Evolutionary conservation across 176 grass and related monocot genomes (phyloP).

Genomic region (Typha latifolia): DNA sequence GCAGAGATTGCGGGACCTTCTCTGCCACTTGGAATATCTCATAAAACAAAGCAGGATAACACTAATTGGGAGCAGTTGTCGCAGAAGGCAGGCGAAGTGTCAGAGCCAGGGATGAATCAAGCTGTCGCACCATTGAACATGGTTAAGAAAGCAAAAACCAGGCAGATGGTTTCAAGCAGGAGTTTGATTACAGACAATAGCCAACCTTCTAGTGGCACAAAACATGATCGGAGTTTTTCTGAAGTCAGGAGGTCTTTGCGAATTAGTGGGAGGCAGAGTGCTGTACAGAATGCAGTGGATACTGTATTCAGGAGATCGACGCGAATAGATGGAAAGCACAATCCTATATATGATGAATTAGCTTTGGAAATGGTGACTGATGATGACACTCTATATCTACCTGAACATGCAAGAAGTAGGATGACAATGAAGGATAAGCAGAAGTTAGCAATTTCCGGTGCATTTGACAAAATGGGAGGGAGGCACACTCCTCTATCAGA

Average conservation of each 20-base stretch:
- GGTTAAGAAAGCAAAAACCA: background rate
- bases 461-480: background rate
- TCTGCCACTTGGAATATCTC: background rate
- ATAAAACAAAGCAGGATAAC: background rate
- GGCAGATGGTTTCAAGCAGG: background rate
- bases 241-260: background rate
- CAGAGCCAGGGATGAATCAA: no score
- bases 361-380: slow-evolving; percentile 5
- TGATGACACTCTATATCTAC: slow-evolving; percentile 4
- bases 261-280: background rate
- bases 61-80: background rate
- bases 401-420: background rate
- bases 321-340: slow-evolving; percentile 13
- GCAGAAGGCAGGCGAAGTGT: background rate
- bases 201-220: background rate
- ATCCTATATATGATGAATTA: slow-evolving; percentile 4
- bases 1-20: background rate
- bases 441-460: background rate
- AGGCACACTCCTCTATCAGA: background rate
- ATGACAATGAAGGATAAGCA: background rate
- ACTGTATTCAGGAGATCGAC: slow-evolving; percentile 12
- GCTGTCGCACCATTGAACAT: no score
- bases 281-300: background rate
- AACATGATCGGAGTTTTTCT: background rate
- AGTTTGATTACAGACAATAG: background rate